Evolutionary conservation across 768 basidiomycete genomes (phyloP), one percentile per base, ranked within the genome.

Genomic region (Boletus sp.): DNA sequence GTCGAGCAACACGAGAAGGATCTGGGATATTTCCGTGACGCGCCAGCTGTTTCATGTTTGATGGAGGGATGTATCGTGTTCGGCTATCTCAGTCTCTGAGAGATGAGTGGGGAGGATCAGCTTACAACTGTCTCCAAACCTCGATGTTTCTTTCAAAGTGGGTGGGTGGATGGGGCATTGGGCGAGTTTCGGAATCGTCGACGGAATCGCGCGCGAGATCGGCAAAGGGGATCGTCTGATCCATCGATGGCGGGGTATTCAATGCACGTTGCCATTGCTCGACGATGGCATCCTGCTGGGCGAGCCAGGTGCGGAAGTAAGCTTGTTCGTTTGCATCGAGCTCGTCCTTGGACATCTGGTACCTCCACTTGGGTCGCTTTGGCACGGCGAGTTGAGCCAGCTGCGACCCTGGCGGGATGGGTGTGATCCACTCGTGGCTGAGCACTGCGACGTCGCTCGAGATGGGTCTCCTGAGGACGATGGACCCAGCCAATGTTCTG

Each of bases 51-150:
- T 50, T 57, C 51, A 33, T 2, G 40, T 29, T n/a, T 43, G 45
- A 61, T 38, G 37, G 35, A 27, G 46, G 29, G 25, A 40, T 44
- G 35, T 33, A 34, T 32, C 38, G 33, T 39, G 44, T 51, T 25
- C 19, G 25, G 19, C 34, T 21, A 47, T 52, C 32, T 50, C 45
- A 51, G 45, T 40, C 45, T 45, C 25, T 11, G 43, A 33, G 39
- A 42, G 47, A 45, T 34, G 54, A 35, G 48, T 3, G 33, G 17
- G 50, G 43, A 15, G 32, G 51, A 50, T 42, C 49, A 17, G 78
- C 88, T 61, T 70, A 91, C 84, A 98, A 73, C 74, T 98, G 96
- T 58, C 95, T 74, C 94, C 94, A 98, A 14, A 97, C 93, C 66
- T 97, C 90, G 42, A 97, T 64, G 68, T 98, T 97, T 39, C 90